Percentiles rank a stretch among this genome's conserved stretches.
Evolutionary conservation across 306 rosid species (phyloP).

Genomic region (Carpinus fangiana): DNA sequence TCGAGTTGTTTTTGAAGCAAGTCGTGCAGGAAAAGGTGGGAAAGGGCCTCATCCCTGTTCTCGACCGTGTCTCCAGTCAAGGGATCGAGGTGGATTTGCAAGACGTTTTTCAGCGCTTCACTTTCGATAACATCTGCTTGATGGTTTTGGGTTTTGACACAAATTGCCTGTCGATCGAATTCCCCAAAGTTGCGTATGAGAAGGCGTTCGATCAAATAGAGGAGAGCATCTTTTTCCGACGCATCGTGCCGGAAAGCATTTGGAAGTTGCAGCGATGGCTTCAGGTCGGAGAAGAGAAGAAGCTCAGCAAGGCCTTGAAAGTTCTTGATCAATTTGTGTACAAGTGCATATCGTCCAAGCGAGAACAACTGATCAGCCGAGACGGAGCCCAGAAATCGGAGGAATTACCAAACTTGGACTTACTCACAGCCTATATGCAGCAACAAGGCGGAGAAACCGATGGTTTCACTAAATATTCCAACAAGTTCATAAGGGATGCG

Average conservation of each 20-base stretch:
- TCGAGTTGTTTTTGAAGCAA: neutral
- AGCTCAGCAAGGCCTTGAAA: slow-evolving; percentile 1
- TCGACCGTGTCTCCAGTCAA: neutral
- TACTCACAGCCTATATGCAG: neutral
- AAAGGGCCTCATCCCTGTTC: slow-evolving; percentile 21
- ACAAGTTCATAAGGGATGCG: slow-evolving; percentile 5
- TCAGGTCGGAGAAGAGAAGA: slow-evolving; percentile 27
- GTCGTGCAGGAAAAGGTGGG: slow-evolving; percentile 14
- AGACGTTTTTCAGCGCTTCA: slow-evolving; percentile 27
- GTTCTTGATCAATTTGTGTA: slow-evolving; percentile 21
- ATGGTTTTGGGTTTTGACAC: slow-evolving; percentile 32
- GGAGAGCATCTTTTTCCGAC: slow-evolving; percentile 17
- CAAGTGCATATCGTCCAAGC: slow-evolving; percentile 15
- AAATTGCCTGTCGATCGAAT: slow-evolving; percentile 3
- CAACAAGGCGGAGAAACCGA: neutral
- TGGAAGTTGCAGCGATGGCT: slow-evolving; percentile 40
- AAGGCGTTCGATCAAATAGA: slow-evolving; percentile 29
- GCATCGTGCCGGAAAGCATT: slow-evolving; percentile 2
- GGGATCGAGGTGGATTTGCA: slow-evolving; percentile 29
- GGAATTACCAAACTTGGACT: neutral
- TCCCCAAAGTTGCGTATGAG: slow-evolving; percentile 4
- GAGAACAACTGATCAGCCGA: neutral
- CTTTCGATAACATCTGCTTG: slow-evolving; percentile 25
- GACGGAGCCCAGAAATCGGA: neutral
- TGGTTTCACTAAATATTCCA: neutral